Conservation (phyloP, 495 filamentous ascomycete species). For the Tuber brumale region DNA sequence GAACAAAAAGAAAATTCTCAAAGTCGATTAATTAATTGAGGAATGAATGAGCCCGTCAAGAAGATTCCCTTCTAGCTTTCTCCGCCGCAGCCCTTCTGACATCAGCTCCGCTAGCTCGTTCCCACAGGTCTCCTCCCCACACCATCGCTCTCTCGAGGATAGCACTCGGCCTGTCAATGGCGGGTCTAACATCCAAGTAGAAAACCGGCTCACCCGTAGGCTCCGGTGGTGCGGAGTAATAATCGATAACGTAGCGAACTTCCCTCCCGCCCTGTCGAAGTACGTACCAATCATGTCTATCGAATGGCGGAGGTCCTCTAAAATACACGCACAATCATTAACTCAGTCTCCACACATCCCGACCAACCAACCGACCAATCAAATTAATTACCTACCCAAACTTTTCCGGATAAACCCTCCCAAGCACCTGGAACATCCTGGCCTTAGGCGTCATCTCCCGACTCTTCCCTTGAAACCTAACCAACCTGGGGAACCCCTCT, state of each 20-base stretch:
- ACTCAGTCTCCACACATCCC: neutral
- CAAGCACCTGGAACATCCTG: conserved; percentile 67
- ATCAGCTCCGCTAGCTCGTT: conserved; percentile 70
- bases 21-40: neutral
- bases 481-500: conserved; percentile 55
- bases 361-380: neutral
- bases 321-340: conserved; percentile 12
- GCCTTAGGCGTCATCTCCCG: conserved; percentile 88
- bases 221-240: conserved; percentile 83
- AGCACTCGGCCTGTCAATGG: conserved; percentile 71
- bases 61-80: conserved; percentile 16
- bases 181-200: conserved; percentile 92
- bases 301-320: conserved; percentile 81
- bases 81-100: conserved; percentile 45
- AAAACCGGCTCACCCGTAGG: conserved; percentile 91
- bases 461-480: conserved; percentile 82
- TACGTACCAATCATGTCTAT: conserved; percentile 96
- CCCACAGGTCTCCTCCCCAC: conserved; percentile 94
- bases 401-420: conserved; percentile 66
- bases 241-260: conserved; percentile 94
- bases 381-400: conserved; percentile 55
- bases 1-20: neutral
- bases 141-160: conserved; percentile 76
- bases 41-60: neutral
- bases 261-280: conserved; percentile 58